These are phyloP conservation scores for Pilaira anomala DNA, from an alignment of 192 early-diverging fungal genomes.

Conservation along the genomic window DNA sequence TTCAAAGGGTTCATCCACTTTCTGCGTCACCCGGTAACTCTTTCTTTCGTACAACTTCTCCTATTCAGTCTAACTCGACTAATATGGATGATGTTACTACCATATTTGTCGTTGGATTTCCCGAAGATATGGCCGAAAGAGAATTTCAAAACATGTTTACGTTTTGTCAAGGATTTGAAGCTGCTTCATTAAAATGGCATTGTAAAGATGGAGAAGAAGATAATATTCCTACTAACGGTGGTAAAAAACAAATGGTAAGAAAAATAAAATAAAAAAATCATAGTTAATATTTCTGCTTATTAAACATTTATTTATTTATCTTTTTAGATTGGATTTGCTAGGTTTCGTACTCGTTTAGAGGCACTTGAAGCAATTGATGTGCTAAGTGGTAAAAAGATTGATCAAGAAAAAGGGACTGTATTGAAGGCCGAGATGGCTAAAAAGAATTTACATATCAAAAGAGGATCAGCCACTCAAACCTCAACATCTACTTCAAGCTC, in stretches of 20 bases:
- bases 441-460: slow-evolving; percentile 94
- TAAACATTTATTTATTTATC: too few relatives aligned
- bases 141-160: slow-evolving; percentile 99
- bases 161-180: slow-evolving; percentile 96
- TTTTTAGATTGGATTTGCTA: slow-evolving; percentile 96
- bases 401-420: slow-evolving; percentile 73
- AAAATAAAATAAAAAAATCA: neutral
- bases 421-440: slow-evolving; percentile 99
- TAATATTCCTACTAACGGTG: slow-evolving; percentile 39
- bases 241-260: slow-evolving; percentile 34
- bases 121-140: slow-evolving; percentile 97
- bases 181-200: slow-evolving; percentile 93
- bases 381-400: slow-evolving; percentile 88
- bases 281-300: neutral
- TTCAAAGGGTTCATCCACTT: slow-evolving; percentile 26
- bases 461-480: slow-evolving; percentile 46
- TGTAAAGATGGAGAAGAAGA: slow-evolving; percentile 65
- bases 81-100: slow-evolving; percentile 90
- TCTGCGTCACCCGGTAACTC: slow-evolving; percentile 19
- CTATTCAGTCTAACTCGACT: neutral
- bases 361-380: slow-evolving; percentile 90
- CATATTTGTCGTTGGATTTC: slow-evolving; percentile 98
- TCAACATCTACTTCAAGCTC: slow-evolving; percentile 22
- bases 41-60: slow-evolving; percentile 6
- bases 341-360: slow-evolving; percentile 88